Evolutionary conservation across 176 grass and related monocot genomes (phyloP), one percentile per base, ranked within the genome.

Genomic region (Zoysia pacifica): DNA sequence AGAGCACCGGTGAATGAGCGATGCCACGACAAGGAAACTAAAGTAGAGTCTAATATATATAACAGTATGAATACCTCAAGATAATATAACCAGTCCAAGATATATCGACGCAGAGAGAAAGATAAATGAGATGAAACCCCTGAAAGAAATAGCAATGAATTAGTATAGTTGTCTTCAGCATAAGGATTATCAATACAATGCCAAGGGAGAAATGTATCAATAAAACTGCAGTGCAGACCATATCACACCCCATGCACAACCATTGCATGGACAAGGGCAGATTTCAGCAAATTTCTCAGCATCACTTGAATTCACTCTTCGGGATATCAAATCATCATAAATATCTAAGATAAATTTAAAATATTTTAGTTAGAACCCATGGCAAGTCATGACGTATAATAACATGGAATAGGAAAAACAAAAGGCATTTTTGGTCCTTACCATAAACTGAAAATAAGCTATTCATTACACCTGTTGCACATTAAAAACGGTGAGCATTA

Each of bases 201-300:
- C 43, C 47, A 82, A 15, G 39, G 38, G 11, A 83, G 15, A 47
- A 46, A 78, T 9, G 18, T 39, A 45, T 49, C 11, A 64, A 15
- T 75, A 40, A 85, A 77, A 65, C 75, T 59, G 0, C 14, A 53
- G 58, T 65, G 72, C 90, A 69, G 66, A 99, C 96, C 96, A 99
- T 87, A 99, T 95, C 40, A 95, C 84, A 46, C 93, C 96, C 92
- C 96, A 95, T 56, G 56, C 96, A 84, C 81, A 65, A 77, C 96
- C 96, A 79, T 81, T 95, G 84, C 92, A 99, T 65, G 92, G 92
- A 62, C 96, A 99, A 67, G 96, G 92, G 79, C 96, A 99, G 44
- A 99, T 95, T 83, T 99, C 92, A 80, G 96, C 96, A 76, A 99
- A 95, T 73, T 99, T 99, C 89, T 99, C 96, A 28, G 92, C 96